phyloP scores from a whole-genome alignment of 306 rosid genomes.

The Pyrus communis region DNA sequence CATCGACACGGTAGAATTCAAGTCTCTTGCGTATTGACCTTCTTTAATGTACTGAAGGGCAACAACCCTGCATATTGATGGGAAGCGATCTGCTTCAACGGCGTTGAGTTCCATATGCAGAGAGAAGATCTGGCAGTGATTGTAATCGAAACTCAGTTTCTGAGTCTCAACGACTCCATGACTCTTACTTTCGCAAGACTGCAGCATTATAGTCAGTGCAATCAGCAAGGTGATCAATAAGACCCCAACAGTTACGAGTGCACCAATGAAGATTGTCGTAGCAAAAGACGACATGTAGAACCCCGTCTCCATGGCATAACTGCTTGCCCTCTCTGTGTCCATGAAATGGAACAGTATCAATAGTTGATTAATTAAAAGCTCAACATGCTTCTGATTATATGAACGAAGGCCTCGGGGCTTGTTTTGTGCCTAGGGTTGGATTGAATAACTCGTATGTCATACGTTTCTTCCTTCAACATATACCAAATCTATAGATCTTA shows the following conservation, averaged over 20 bases:
- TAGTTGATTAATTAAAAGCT: neutral
- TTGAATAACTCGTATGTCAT: neutral
- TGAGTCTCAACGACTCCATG: constrained; percentile 42
- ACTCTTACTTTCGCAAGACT: constrained; percentile 60
- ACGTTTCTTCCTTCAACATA: neutral
- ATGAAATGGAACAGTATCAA: constrained; percentile 16
- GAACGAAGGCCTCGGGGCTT: neutral
- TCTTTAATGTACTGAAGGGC: constrained; percentile 41
- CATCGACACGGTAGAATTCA: constrained; percentile 39
- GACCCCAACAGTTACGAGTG: constrained; percentile 51
- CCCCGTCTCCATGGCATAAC: constrained; percentile 51
- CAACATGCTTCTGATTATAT: neutral
- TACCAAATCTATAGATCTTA: neutral
- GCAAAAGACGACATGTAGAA: constrained; percentile 71
- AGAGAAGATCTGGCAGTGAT: constrained; percentile 46
- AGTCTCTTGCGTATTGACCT: constrained; percentile 71
- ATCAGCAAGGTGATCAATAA: constrained; percentile 49
- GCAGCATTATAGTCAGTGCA: constrained; percentile 66
- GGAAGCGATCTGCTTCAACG: constrained; percentile 45
- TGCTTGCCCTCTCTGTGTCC: constrained; percentile 56
- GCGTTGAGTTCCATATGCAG: constrained; percentile 59
- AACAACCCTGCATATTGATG: constrained; percentile 40
- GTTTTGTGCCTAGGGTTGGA: neutral
- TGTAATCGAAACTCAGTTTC: constrained; percentile 28
- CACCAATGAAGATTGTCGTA: constrained; percentile 53